phyloP scores from a whole-genome alignment of 2,329 filamentous ascomycete species.

The Botrytis squamosa region DNA sequence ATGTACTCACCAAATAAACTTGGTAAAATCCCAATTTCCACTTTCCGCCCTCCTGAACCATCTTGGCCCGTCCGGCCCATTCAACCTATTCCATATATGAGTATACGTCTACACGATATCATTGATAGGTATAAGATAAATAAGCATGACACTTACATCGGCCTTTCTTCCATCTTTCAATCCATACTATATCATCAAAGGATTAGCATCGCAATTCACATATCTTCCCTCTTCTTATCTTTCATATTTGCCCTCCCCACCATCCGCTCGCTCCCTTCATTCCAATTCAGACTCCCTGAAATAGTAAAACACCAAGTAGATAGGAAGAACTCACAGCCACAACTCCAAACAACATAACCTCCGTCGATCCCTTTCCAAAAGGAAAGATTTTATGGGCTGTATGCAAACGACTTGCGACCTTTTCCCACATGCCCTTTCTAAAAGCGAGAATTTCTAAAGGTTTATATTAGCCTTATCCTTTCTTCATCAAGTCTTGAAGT shows the following conservation, averaged over 20 bases:
- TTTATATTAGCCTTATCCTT: not conserved
- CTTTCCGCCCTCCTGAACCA: slow-evolving; percentile 31
- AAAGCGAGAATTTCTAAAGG: slow-evolving; percentile 49
- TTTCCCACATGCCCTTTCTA: slow-evolving; percentile 54
- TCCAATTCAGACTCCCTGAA: not conserved
- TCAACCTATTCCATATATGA: slow-evolving; percentile 30
- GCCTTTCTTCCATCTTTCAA: slow-evolving; percentile 48
- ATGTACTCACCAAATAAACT: slow-evolving; percentile 29
- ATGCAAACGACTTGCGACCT: slow-evolving; percentile 48
- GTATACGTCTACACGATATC: not conserved
- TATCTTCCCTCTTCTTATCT: too few relatives aligned
- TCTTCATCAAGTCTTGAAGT: too few relatives aligned
- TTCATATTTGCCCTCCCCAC: not conserved
- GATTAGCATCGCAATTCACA: not conserved
- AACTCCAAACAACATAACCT: slow-evolving; percentile 54
- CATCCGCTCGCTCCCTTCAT: not conserved
- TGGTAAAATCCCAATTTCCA: slow-evolving; percentile 38
- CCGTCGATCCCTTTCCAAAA: slow-evolving; percentile 46
- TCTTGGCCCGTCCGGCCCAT: slow-evolving; percentile 34
- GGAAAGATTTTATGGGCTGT: slow-evolving; percentile 49
- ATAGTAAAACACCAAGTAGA: not conserved
- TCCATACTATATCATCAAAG: slow-evolving; percentile 41
- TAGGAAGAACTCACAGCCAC: slow-evolving; percentile 40
- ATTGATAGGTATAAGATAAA: not conserved
- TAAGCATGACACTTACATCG: slow-evolving; percentile 24